Conservation (phyloP, 208 protist species). For the Leishmania aethiopica region DNA sequence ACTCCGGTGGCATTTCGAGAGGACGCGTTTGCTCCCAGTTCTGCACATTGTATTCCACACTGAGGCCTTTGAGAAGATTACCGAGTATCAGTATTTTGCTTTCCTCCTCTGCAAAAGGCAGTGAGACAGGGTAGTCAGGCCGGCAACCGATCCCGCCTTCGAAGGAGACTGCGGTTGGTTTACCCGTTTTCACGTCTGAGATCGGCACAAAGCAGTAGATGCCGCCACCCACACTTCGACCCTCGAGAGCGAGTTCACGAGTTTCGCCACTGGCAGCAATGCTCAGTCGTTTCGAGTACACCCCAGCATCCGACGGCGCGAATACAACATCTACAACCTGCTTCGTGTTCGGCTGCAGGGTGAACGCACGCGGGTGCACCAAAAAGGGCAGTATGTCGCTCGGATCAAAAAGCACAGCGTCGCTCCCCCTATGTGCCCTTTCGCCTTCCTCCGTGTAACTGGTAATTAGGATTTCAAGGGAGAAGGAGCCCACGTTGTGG, state of each 20-base stretch:
- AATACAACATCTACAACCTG: constrained; percentile 28
- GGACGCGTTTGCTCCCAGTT: constrained; percentile 34
- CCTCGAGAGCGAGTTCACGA: constrained; percentile 22
- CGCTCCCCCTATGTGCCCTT: not conserved
- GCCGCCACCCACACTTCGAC: constrained; percentile 23
- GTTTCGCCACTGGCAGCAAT: constrained; percentile 28
- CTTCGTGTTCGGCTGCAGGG: constrained; percentile 24
- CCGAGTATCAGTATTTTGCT: constrained; percentile 29
- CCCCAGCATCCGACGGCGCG: constrained; percentile 21
- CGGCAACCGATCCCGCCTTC: constrained; percentile 25
- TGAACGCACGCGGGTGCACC: constrained; percentile 29
- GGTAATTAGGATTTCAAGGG: constrained; percentile 54
- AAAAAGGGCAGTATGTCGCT: constrained; percentile 18
- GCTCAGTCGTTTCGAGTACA: constrained; percentile 20
- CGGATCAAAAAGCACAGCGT: not conserved
- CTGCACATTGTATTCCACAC: constrained; percentile 19
- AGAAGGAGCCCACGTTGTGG: constrained; percentile 63
- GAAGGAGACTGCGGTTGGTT: constrained; percentile 20
- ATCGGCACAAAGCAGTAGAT: constrained; percentile 27
- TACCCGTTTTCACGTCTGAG: constrained; percentile 6
- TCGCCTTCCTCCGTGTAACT: constrained; percentile 9
- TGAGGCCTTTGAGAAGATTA: constrained; percentile 23
- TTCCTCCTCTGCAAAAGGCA: constrained; percentile 24
- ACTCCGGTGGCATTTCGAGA: constrained; percentile 10
- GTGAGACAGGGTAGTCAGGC: constrained; percentile 23